Conservation (phyloP, 805 yeast species). For the Clavispora santaluciae region DNA sequence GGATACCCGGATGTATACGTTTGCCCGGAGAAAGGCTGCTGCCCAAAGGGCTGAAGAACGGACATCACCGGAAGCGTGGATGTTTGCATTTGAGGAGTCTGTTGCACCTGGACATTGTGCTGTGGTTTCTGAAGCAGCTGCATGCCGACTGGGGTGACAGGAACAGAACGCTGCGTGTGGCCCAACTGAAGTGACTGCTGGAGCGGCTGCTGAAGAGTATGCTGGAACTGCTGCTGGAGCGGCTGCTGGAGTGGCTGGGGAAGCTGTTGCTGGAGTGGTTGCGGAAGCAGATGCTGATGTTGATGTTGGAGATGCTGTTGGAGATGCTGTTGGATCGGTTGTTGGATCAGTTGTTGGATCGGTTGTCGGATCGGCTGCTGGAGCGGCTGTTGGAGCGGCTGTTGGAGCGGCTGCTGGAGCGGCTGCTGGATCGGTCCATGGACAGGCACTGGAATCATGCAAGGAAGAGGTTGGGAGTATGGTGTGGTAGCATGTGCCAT, state of each 20-base stretch:
- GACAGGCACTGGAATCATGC: background rate
- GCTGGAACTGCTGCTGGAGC: background rate
- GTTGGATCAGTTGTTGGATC: background rate
- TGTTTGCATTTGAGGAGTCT: background rate
- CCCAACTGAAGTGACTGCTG: background rate
- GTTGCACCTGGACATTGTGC: background rate
- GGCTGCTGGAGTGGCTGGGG: background rate
- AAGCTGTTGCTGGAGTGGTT: background rate
- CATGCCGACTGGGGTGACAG: background rate
- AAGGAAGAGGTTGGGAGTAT: background rate
- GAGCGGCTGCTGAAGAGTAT: background rate
- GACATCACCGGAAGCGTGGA: background rate
- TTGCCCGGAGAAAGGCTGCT: background rate
- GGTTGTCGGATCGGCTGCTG: background rate
- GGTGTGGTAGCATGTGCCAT: background rate
- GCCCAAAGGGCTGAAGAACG: background rate
- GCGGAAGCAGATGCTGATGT: background rate
- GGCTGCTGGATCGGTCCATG: background rate
- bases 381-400: background rate
- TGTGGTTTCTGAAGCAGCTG: background rate
- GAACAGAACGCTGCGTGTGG: background rate
- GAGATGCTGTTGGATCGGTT: background rate
- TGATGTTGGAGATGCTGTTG: background rate
- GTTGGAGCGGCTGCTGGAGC: background rate
- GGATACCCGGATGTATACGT: background rate